Evolutionary conservation across 2,329 filamentous ascomycete species (phyloP).

Genomic region (Hypocrella siamensis): DNA sequence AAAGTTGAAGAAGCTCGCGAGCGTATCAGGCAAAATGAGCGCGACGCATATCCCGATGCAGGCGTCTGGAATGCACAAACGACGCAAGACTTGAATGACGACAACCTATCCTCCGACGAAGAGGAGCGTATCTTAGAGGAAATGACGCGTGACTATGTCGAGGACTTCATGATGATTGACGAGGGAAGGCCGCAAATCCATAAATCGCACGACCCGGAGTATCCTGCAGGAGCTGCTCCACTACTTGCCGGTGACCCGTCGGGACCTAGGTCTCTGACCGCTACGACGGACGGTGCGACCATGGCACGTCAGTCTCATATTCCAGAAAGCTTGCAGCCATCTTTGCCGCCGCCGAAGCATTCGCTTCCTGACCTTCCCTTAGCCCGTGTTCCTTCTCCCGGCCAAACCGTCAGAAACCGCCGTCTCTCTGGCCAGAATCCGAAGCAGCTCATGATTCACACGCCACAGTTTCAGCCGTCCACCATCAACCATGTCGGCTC

Average conservation of each 20-base stretch:
- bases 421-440: conserved; percentile 66
- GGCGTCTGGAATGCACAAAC: conserved; percentile 10
- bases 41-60: conserved; percentile 35
- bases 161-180: conserved; percentile 57
- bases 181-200: conserved; percentile 31
- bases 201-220: conserved; percentile 62
- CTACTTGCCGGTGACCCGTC: not conserved
- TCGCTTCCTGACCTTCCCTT: conserved; percentile 28
- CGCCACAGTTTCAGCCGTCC: conserved; percentile 20
- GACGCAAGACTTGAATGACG: conserved; percentile 45
- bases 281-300: conserved; percentile 46
- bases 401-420: conserved; percentile 51
- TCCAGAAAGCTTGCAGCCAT: conserved; percentile 9
- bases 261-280: conserved; percentile 44
- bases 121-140: conserved; percentile 73
- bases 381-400: conserved; percentile 14
- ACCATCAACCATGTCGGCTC: conserved; percentile 2
- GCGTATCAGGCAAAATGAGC: conserved; percentile 56
- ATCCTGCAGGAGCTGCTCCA: conserved; percentile 60
- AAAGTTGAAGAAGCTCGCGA: conserved; percentile 65
- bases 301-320: conserved; percentile 6
- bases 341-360: conserved; percentile 32
- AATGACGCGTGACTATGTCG: conserved; percentile 73
- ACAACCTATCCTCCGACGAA: conserved; percentile 45
- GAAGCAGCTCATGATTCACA: conserved; percentile 84